Conservation (phyloP, 192 early-diverging fungal species). For the Funneliformis geosporum region DNA sequence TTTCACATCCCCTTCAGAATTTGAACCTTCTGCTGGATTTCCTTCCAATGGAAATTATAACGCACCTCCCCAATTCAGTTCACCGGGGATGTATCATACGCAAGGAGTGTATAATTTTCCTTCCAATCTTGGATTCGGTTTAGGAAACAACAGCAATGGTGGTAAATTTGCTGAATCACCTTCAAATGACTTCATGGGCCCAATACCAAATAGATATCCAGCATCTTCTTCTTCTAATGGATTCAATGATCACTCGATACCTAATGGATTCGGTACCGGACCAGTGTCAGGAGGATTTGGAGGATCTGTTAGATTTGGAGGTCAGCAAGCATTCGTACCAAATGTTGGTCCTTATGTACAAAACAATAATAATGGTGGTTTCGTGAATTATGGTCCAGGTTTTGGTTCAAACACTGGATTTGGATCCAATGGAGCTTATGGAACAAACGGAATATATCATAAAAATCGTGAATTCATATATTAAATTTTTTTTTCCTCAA, state of each 20-base stretch:
- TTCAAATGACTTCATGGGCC: neutral
- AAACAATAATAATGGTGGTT: neutral
- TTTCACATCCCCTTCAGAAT: neutral
- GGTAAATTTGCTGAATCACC: neutral
- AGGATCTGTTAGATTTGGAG: neutral
- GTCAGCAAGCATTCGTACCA: neutral
- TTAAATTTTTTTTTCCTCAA: neutral
- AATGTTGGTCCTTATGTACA: too few relatives aligned
- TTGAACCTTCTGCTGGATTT: neutral
- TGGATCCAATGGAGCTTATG: neutral
- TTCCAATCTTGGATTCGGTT: neutral
- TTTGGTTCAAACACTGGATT: neutral
- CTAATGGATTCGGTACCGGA: neutral
- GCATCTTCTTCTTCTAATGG: neutral
- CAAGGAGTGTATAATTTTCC: neutral
- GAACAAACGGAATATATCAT: neutral
- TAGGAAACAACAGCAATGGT: too few relatives aligned
- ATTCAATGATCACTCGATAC: neutral
- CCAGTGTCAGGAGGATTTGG: neutral
- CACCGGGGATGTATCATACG: neutral
- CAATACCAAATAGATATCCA: neutral
- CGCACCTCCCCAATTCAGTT: neutral
- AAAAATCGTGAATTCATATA: neutral
- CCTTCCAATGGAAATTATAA: neutral
- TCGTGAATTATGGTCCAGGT: neutral